Base-by-base conservation (phyloP, 2,329 filamentous ascomycete species). In the Cordyceps cateniannulata region DNA sequence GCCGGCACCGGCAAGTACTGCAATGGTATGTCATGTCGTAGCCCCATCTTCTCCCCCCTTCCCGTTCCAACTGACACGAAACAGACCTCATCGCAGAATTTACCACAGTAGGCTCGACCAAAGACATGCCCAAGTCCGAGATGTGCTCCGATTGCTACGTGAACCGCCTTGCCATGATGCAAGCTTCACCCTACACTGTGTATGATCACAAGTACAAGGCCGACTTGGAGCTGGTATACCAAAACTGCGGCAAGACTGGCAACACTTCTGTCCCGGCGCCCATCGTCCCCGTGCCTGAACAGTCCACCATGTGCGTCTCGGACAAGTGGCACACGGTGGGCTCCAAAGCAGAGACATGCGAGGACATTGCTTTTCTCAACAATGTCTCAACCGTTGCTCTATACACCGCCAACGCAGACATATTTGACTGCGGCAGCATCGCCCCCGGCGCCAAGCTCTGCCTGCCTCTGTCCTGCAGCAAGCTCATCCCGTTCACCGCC, bases 121-220 rank as follows among this genome's bases (percentile, higher is more conserved):
- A 61, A 1, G 50, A 67, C 0, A 68, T 69, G 65, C 66, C 66
- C 1, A 8, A 55, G 1, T 44, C 47, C 5, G 66, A 71, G 52
- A 54, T 71, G 12, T 71, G 69, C 53, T 64, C 59, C 5, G 45
- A 49, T 47, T 71, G 69, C 62, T 66, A 66, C 55, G 35, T 47
- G 1, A 49, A 58, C 3, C 62, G 59, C n/a, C 62, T 67, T 3
- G 40, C 56, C 14, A 63, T 70, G 60, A 70, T 69, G 68, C 67
- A 71, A 56, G 47, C 60, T 7, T 63, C 56, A 12, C 27, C 52
- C 8, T 69, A 71, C 60, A 65, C 66, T 0, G 14, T 63, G 50
- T 69, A 70, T 49, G 58, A 68, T 20, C 25, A 25, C 14, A 10
- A 25, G 1, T 22, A 22, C n/a, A 45, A 45, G 42, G 42, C 42